Base-by-base conservation (phyloP, 2,329 filamentous ascomycete genomes). In the Myotisia sp. region DNA sequence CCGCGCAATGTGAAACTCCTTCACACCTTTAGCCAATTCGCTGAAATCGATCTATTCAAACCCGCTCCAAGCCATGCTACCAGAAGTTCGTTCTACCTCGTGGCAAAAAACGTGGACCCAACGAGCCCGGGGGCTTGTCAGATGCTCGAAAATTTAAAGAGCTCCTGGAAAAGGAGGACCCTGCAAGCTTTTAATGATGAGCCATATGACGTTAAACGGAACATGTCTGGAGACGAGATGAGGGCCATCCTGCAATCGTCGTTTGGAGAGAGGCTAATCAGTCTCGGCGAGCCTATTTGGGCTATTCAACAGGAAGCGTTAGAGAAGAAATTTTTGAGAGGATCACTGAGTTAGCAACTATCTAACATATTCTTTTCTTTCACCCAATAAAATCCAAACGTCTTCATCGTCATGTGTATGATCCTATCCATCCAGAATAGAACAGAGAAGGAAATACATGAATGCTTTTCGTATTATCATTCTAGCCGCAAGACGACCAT, bases 71-170 rank as follows among this genome's bases (percentile, higher is more conserved):
- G 38, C 2, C 64, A 72, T 37, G 46, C 43, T 1, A 63, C 49
- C 13, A 50, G 60, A 3, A 65, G 61, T 0, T 70, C 66, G 0
- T 74, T 71, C 41, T 73, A 74, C 43, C 9, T 28, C 23, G 13
- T 27, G 23, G 30, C 30, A 9, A 33, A 33, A 16, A 23, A 33
- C 13, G 6, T 33, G 12, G 19, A 33, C 30, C 30, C 28, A 7
- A 30, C 28, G 18, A 30, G 18, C n/a, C n/a, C n/a, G 3, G 18
- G 3, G 13, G 28, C 28, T 3, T 4, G 28, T 17, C 8, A 30
- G 8, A 17, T 30, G 28, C 28, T 30, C 13, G 18, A 30, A 17
- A 8, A 30, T 16, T 17, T 14, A 20, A 30, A 30, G 13, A 30
- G 18, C 17, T 20, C 5, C 14, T 30, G 28, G 28, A 30, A 30